A percentile compares a stretch with the other conserved stretches of the same genome.
These are phyloP conservation scores for Phytophthora syringae DNA, from an alignment of 352 stramenopile genomes.

Conservation along the genomic window DNA sequence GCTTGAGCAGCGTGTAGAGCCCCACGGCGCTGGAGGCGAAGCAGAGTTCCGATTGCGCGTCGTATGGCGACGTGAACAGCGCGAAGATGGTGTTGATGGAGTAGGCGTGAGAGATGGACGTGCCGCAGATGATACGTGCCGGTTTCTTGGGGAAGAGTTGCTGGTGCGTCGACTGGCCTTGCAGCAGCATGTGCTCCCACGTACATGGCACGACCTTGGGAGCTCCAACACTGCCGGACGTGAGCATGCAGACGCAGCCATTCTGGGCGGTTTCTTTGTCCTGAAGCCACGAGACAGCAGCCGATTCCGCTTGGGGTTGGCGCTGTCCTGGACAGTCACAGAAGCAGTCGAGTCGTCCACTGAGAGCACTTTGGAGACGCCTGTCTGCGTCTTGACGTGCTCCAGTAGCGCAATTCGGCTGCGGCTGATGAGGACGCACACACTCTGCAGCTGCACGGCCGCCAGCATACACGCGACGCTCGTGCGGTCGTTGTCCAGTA, in stretches of 20 bases:
- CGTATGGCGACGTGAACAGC: constrained; percentile 71
- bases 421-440: constrained; percentile 59
- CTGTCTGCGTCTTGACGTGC: constrained; percentile 61
- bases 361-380: constrained; percentile 61
- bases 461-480: constrained; percentile 78
- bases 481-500: constrained; percentile 76
- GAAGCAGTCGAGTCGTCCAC: constrained; percentile 44
- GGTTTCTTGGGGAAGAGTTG: constrained; percentile 72
- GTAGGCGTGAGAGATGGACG: constrained; percentile 87
- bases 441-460: constrained; percentile 66
- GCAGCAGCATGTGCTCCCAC: constrained; percentile 79
- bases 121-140: constrained; percentile 73
- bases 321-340: constrained; percentile 29
- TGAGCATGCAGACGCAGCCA: constrained; percentile 80
- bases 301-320: constrained; percentile 24
- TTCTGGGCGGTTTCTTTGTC: constrained; percentile 36
- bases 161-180: constrained; percentile 78
- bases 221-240: constrained; percentile 78
- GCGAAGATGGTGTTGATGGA: constrained; percentile 89
- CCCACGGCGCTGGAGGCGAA: constrained; percentile 60
- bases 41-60: constrained; percentile 70
- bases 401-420: constrained; percentile 57
- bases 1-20: constrained; percentile 56
- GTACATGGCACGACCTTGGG: constrained; percentile 83
- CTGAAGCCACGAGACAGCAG: constrained; percentile 38